These are phyloP conservation scores for Stemphylium lycopersici DNA, from an alignment of 2,329 filamentous ascomycete genomes.

Conservation along the genomic window DNA sequence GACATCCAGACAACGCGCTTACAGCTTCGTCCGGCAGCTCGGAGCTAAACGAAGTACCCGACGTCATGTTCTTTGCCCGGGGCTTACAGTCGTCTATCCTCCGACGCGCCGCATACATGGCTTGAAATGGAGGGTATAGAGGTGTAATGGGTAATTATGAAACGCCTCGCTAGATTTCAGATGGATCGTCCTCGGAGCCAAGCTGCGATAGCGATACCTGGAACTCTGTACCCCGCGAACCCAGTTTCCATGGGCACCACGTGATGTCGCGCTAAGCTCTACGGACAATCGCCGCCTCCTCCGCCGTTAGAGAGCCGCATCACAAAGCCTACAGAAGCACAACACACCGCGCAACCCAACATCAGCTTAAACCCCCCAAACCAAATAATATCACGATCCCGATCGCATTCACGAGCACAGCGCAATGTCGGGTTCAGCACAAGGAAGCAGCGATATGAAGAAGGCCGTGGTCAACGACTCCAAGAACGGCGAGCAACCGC, in stretches of 20 bases:
- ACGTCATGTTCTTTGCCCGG: conserved; percentile 19
- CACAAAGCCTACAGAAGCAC: conserved; percentile 15
- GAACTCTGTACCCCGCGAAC: conserved; percentile 11
- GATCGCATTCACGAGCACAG: background rate
- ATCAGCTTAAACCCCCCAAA: background rate
- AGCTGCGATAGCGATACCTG: conserved; percentile 1
- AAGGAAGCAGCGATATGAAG: conserved; percentile 47
- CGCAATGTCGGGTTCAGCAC: conserved; percentile 57
- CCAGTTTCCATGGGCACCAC: conserved; percentile 13
- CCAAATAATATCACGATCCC: background rate
- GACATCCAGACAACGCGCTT: conserved; percentile 14
- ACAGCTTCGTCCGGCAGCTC: conserved; percentile 22
- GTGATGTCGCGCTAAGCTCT: conserved; percentile 26
- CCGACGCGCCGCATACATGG: background rate
- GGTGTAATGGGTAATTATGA: background rate
- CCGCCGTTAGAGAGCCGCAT: conserved; percentile 26
- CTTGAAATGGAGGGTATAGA: background rate
- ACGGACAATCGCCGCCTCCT: conserved; percentile 20
- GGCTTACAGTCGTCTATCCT: conserved; percentile 1
- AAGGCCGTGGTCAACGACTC: conserved; percentile 49
- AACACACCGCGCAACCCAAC: conserved; percentile 5
- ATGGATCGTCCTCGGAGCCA: conserved; percentile 1
- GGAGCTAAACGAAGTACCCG: conserved; percentile 21
- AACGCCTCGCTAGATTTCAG: background rate
- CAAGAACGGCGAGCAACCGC: conserved; percentile 50